Evolutionary conservation across 2,329 filamentous ascomycete species (phyloP), one percentile per base, ranked within the genome.

Genomic region (Tolypocladium ovalisporum): DNA sequence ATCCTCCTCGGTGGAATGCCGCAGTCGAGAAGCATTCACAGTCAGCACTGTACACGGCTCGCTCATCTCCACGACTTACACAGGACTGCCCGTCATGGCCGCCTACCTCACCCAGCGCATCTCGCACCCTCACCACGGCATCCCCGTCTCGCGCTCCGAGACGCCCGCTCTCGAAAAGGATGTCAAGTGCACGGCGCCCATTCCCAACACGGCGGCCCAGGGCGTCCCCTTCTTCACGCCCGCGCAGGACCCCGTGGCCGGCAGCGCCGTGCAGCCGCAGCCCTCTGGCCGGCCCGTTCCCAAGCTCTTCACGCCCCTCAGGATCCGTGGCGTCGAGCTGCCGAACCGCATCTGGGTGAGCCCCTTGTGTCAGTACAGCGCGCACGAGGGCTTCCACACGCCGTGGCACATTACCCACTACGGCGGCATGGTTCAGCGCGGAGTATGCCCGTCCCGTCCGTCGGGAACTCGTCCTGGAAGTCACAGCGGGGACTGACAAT

Each of bases 361-460:
- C 34, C 77, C 77, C 1, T 71, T 80, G 65, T 79, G 77, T 59
- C 76, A 78, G 62, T 78, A 77, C 61, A 74, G 70, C 6, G 70
- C 75, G 2, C 63, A 72, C 34, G 69, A 76, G 42, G 74, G 89
- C 12, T 86, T 89, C 67, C 79, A 82, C 61, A 89, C 84, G 0
- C 73, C 81, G 59, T 92, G 87, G 86, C 88, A 92, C 67, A 69
- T 86, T 39, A 82, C 87, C 2, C 88, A 91, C 63, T 75, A 90
- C 35, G 88, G 88, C 22, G 86, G 86, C 24, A 89, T 91, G 62
- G 75, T 86, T 32, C 79, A 84, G 63, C 83, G 87, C 3, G 88
- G 88, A 0, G 84, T 70, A 63, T 63, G 63, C 60, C 12, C 19
- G 10, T 27, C 34, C n/a, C 42, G 22, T 42, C 12, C 12, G 5